phyloP scores from a whole-genome alignment of 768 basidiomycete species.

The Calocera viscosa region DNA sequence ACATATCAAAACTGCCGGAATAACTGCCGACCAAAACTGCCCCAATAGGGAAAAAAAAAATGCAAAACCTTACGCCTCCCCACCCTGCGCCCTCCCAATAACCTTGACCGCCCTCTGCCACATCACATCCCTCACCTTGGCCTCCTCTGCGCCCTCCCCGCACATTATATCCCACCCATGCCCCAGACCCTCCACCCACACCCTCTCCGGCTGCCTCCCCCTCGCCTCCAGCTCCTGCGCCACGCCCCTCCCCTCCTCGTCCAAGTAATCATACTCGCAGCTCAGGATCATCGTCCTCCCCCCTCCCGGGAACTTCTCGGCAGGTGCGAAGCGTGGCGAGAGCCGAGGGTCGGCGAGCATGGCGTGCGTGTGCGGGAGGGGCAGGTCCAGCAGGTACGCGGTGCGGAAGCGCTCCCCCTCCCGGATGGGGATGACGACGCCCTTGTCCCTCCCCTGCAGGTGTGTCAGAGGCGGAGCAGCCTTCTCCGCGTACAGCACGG shows the following conservation, averaged over 20 bases:
- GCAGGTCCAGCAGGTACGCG: not conserved
- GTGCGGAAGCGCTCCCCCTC: not conserved
- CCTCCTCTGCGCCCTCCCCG: slow-evolving; percentile 3
- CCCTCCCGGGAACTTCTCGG: not conserved
- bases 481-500: not conserved
- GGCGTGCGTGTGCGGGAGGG: not conserved
- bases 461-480: not conserved
- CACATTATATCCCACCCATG: slow-evolving; percentile 17
- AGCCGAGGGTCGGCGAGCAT: not conserved
- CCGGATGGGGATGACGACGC: not conserved
- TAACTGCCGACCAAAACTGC: too few species aligned
- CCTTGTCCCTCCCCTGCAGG: not conserved
- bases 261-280: slow-evolving; percentile 16
- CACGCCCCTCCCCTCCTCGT: not conserved
- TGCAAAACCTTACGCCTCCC: not conserved
- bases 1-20: too few species aligned
- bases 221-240: not conserved
- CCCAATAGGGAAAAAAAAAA: too few species aligned
- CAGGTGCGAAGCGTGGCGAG: not conserved
- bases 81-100: slow-evolving; percentile 9
- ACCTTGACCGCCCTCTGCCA: slow-evolving; percentile 15
- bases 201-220: slow-evolving; percentile 8
- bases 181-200: slow-evolving; percentile 15
- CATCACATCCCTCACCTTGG: slow-evolving; percentile 14
- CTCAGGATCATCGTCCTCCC: slow-evolving; percentile 14